phyloP scores from a whole-genome alignment of 1,284 basidiomycete genomes.

The Trametes versicolor region DNA sequence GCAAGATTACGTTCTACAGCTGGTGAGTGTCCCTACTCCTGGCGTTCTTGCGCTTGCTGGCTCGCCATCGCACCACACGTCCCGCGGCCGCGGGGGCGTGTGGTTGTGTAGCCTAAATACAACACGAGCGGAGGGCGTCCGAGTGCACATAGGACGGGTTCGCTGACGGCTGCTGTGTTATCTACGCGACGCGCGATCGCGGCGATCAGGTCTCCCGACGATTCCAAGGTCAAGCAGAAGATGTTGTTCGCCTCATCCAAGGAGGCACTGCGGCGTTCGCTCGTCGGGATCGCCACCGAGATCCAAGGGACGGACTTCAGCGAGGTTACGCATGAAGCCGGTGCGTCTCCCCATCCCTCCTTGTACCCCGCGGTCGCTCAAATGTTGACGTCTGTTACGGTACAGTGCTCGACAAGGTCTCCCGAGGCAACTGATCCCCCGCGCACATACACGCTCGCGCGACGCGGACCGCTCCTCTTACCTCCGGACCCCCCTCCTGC shows the following conservation, averaged over 20 bases:
- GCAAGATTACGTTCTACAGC: conserved; percentile 89
- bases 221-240: conserved; percentile 90
- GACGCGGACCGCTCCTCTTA: neutral
- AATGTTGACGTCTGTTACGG: conserved; percentile 9
- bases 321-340: conserved; percentile 81
- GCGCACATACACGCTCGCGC: conserved; percentile 8
- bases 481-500: conserved; percentile 9
- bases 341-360: conserved; percentile 59
- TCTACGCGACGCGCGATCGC: conserved; percentile 33
- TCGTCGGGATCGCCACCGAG: conserved; percentile 81
- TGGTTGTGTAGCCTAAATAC: neutral
- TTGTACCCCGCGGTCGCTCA: neutral
- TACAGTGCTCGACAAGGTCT: conserved; percentile 45
- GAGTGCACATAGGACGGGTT: conserved; percentile 2
- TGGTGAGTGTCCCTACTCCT: conserved; percentile 65
- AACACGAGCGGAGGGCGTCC: neutral
- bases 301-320: conserved; percentile 89
- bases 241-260: conserved; percentile 96
- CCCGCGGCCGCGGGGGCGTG: neutral
- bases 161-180: conserved; percentile 32
- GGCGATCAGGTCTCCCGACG: conserved; percentile 84
- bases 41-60: neutral
- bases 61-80: neutral
- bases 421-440: conserved; percentile 35
- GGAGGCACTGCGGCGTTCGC: conserved; percentile 80